Conservation (phyloP, 2,329 filamentous ascomycete species). For the Fusarium sublunatum region DNA sequence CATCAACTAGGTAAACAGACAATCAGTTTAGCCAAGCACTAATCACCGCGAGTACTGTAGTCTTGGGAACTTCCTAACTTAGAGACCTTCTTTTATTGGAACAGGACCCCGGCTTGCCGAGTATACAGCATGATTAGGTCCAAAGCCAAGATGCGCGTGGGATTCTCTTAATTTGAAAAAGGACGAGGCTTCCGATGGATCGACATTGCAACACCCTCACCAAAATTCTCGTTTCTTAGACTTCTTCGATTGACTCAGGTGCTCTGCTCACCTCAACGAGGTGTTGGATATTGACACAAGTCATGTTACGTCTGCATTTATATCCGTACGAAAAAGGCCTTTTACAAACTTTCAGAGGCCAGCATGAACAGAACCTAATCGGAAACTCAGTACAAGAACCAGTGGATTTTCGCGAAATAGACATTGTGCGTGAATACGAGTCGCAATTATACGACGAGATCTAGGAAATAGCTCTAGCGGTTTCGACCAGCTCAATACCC, state of each 20-base stretch:
- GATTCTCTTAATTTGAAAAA: slow-evolving; percentile 38
- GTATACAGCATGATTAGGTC: slow-evolving; percentile 19
- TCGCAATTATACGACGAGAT: slow-evolving; percentile 32
- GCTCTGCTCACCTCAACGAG: too few species aligned
- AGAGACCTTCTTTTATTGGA: slow-evolving; percentile 28
- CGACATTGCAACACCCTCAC: slow-evolving; percentile 34
- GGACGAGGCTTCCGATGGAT: slow-evolving; percentile 36
- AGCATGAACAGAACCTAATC: not conserved
- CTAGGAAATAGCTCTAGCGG: slow-evolving; percentile 19
- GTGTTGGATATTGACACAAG: too few species aligned
- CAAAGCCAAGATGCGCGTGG: slow-evolving; percentile 34
- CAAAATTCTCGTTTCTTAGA: not conserved
- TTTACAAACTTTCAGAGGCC: not conserved
- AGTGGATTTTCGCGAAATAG: slow-evolving; percentile 14
- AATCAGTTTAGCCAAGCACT: slow-evolving; percentile 5
- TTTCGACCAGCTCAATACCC: slow-evolving; percentile 29
- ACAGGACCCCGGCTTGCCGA: slow-evolving; percentile 24
- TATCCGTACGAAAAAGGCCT: not conserved
- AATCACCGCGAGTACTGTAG: slow-evolving; percentile 5
- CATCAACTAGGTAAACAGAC: slow-evolving; percentile 11
- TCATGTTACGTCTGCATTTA: not conserved
- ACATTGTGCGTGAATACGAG: slow-evolving; percentile 28
- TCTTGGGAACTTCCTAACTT: slow-evolving; percentile 9
- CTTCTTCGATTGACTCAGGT: not conserved
- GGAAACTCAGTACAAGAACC: slow-evolving; percentile 5